These are phyloP conservation scores for Vigna hirtella DNA, from an alignment of 306 rosid species.

Conservation along the genomic window DNA sequence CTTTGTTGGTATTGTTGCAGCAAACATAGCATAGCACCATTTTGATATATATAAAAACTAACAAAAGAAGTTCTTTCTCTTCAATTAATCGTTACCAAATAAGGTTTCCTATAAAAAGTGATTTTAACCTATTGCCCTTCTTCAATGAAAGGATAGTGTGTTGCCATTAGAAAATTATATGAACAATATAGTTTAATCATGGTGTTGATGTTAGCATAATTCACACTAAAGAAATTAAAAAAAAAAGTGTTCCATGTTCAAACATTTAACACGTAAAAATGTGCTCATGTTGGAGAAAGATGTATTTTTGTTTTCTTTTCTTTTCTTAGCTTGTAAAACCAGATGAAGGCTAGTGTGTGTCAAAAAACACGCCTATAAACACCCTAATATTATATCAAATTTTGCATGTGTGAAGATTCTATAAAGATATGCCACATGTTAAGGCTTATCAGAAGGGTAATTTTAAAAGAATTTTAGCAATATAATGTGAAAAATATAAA, in stretches of 20 bases:
- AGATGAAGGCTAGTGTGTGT: not conserved
- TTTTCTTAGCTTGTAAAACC: not conserved
- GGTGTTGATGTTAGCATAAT: not conserved
- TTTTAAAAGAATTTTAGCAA: not conserved
- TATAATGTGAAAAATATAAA: not conserved
- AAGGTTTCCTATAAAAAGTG: too few species aligned
- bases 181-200: not conserved
- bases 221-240: not conserved
- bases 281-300: not conserved
- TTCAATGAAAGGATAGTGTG: not conserved
- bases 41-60: too few species aligned
- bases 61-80: too few species aligned
- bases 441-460: not conserved
- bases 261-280: not conserved
- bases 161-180: not conserved
- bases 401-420: constrained; percentile 1
- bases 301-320: too few species aligned
- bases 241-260: too few species aligned
- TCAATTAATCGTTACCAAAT: too few species aligned
- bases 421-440: not conserved
- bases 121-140: not conserved
- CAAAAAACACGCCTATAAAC: not conserved
- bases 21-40: too few species aligned
- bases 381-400: not conserved
- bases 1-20: too few species aligned